Evolutionary conservation across 208 protist genomes (phyloP), one percentile per base, ranked within the genome.

Genomic region (Porcisia deanei): DNA sequence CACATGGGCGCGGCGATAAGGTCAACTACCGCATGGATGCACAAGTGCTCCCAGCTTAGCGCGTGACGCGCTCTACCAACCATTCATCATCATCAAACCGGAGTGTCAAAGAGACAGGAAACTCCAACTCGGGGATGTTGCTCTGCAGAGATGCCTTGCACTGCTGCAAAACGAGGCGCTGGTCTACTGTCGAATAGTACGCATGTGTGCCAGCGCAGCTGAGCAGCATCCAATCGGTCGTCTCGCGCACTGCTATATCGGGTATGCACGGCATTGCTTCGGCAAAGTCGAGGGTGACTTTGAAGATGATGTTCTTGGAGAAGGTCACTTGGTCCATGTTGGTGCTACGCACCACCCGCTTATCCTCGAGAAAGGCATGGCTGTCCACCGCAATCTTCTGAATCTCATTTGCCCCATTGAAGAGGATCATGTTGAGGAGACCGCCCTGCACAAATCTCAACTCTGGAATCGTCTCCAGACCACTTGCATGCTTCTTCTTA

Each of bases 171-270:
- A 95, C 85, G 14, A 95, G 76, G 6, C 91, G 81, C 78, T 93
- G 80, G 65, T 95, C 91, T 43, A 92, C 83, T 53, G 87, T 89
- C 10, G 86, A 88, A 77, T 93, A 95, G 75, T 90, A 92, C n/a
- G 88, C 82, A 39, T 87, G 83, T 2, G 73, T 76, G n/a, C 86
- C 91, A 14, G 76, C 72, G 66, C 91, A 93, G 52, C 77, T 86
- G 75, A 88, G 91, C 43, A 95, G 77, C 68, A 93, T 82, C 89
- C 91, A 95, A 63, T 95, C 91, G 5, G 91, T 95, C 4, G 75
- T 89, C 75, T 95, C 91, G 25, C 91, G 91, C 76, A 95, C 91
- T 20, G 91, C 91, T 3, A 85, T 95, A 59, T 91, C 88, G 52
- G 85, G 82, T 5, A 88, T 77, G 72, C 91, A 95, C 55, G 73